phyloP scores from a whole-genome alignment of 2,329 filamentous ascomycete species.

The Hymenoscyphus scutula region DNA sequence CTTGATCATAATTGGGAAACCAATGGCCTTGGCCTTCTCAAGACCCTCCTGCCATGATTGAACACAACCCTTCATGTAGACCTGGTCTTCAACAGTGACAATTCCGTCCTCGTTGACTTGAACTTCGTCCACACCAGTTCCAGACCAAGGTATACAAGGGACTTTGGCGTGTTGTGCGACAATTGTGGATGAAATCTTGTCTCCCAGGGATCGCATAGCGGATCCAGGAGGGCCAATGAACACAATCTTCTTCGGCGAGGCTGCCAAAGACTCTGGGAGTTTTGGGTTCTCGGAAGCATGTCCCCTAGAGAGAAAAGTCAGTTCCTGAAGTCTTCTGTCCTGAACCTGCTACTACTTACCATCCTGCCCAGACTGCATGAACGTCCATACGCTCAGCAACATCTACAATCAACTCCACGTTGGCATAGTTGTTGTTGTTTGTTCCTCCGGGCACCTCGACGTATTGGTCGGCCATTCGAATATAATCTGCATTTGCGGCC shows the following conservation, averaged over 20 bases:
- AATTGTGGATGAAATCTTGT: slow-evolving; percentile 99
- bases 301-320: slow-evolving; percentile 56
- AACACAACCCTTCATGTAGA: slow-evolving; percentile 91
- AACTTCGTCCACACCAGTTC: slow-evolving; percentile 83
- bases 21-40: slow-evolving; percentile 80
- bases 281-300: slow-evolving; percentile 99
- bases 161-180: slow-evolving; percentile 96
- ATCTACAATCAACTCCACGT: slow-evolving; percentile 98
- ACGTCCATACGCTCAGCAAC: slow-evolving; percentile 98
- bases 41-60: slow-evolving; percentile 87
- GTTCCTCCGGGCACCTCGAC: slow-evolving; percentile 98
- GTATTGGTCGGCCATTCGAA: slow-evolving; percentile 99
- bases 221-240: slow-evolving; percentile 98
- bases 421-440: slow-evolving; percentile 99
- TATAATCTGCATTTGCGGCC: slow-evolving; percentile 97
- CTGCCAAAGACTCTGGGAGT: slow-evolving; percentile 90
- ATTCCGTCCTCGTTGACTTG: slow-evolving; percentile 77
- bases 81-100: slow-evolving; percentile 81
- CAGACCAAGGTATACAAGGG: slow-evolving; percentile 99
- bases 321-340: slow-evolving; percentile 4
- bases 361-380: slow-evolving; percentile 98
- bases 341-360: slow-evolving; percentile 59
- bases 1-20: slow-evolving; percentile 99
- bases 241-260: slow-evolving; percentile 96
- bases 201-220: slow-evolving; percentile 96